These are phyloP conservation scores for Myxozyma mucilagina DNA, from an alignment of 805 yeast genomes.

Conservation along the genomic window DNA sequence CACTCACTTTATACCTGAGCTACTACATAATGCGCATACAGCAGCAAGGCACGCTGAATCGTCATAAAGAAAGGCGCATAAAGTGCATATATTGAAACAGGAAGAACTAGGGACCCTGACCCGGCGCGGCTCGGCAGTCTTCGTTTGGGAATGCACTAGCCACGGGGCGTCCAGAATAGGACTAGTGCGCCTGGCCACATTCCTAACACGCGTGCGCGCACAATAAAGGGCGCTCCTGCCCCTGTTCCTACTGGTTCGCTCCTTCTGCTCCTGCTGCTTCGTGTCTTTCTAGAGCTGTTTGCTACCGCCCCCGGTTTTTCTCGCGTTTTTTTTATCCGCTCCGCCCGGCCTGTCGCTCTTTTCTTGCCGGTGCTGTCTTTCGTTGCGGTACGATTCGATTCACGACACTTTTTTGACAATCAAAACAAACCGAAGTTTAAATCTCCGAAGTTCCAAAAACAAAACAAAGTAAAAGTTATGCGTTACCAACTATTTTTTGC, in stretches of 20 bases:
- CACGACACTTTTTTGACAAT: background rate
- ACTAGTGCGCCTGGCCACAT: constrained; percentile 4
- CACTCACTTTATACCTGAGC: too few species aligned
- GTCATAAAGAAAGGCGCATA: too few species aligned
- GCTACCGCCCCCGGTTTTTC: background rate
- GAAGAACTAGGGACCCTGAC: constrained; percentile 3
- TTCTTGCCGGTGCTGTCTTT: constrained; percentile 14
- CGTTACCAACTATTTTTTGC: constrained; percentile 4
- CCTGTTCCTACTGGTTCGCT: background rate
- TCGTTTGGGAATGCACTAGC: constrained; percentile 12
- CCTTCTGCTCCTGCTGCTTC: constrained; percentile 5
- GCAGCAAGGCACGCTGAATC: too few species aligned
- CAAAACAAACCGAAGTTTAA: background rate
- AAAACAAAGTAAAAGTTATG: constrained; percentile 3
- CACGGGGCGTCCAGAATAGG: background rate
- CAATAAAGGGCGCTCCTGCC: constrained; percentile 6
- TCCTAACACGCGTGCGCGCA: constrained; percentile 6
- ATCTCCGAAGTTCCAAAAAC: background rate
- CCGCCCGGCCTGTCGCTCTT: constrained; percentile 21
- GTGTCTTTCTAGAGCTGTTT: background rate
- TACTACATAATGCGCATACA: too few species aligned
- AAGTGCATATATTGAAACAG: background rate
- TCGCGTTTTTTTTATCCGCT: background rate
- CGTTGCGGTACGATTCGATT: background rate
- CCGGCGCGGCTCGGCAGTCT: background rate